These are phyloP conservation scores for Rhynchospora pubera DNA, from an alignment of 176 grass and related monocot species.

Conservation along the genomic window DNA sequence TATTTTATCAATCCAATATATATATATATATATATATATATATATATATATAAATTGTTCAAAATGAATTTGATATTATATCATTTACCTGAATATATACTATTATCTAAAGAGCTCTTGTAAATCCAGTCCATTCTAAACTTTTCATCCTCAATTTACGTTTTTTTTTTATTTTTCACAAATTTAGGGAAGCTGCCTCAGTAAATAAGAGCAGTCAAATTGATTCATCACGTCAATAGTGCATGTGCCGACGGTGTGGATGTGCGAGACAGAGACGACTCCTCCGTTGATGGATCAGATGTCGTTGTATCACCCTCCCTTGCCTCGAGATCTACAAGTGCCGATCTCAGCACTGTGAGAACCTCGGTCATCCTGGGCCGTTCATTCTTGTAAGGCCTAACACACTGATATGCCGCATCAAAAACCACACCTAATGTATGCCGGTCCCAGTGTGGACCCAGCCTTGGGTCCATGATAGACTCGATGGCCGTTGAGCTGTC, in stretches of 20 bases:
- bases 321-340: slow-evolving; percentile 30
- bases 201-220: neutral
- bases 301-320: neutral
- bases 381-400: slow-evolving; percentile 49
- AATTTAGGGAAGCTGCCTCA: neutral
- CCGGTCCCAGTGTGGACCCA: slow-evolving; percentile 40
- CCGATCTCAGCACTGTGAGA: slow-evolving; percentile 30
- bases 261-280: neutral
- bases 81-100: neutral
- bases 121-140: neutral
- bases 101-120: neutral
- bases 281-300: slow-evolving; percentile 9
- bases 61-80: neutral
- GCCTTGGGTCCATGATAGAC: slow-evolving; percentile 42
- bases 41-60: neutral
- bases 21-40: no score
- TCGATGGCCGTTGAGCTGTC: neutral
- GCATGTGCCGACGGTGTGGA: neutral
- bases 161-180: neutral
- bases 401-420: slow-evolving; percentile 42
- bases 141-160: neutral
- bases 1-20: no score
- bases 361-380: slow-evolving; percentile 51
- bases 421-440: slow-evolving; percentile 37
- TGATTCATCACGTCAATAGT: neutral